Evolutionary conservation across 2,329 filamentous ascomycete genomes (phyloP).

Genomic region (Diplodia intermedia): DNA sequence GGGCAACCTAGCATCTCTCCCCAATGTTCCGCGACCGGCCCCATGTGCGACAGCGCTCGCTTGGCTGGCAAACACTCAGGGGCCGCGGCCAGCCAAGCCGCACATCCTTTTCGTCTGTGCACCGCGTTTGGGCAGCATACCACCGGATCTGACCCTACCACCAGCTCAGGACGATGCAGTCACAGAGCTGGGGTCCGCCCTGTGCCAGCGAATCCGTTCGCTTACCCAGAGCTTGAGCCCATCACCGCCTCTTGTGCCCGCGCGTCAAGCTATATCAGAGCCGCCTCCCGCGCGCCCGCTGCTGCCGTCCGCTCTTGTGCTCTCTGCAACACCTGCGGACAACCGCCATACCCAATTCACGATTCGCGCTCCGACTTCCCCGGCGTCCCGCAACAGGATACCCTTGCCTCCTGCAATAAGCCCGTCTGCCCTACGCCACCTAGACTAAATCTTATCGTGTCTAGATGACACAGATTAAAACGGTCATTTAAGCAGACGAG

Average conservation of each 20-base stretch:
- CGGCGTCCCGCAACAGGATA: constrained; percentile 27
- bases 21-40: constrained; percentile 29
- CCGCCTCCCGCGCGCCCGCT: constrained; percentile 30
- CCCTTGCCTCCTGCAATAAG: constrained; percentile 33
- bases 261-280: constrained; percentile 31
- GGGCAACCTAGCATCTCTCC: constrained; percentile 30
- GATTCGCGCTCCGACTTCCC: constrained; percentile 33
- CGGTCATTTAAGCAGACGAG: constrained; percentile 32
- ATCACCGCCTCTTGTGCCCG: constrained; percentile 29
- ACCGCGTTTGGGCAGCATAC: constrained; percentile 32
- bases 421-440: constrained; percentile 33
- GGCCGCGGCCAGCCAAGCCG: constrained; percentile 31
- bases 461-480: constrained; percentile 32
- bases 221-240: constrained; percentile 27
- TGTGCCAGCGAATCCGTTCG: constrained; percentile 33
- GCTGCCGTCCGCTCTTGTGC: constrained; percentile 30
- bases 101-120: constrained; percentile 31
- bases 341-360: constrained; percentile 24
- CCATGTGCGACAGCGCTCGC: constrained; percentile 28
- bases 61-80: constrained; percentile 32
- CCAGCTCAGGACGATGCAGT: constrained; percentile 29
- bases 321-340: constrained; percentile 30
- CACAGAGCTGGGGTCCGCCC: constrained; percentile 30
- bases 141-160: constrained; percentile 33
- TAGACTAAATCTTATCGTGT: constrained; percentile 33